Conservation (phyloP, 2,329 filamentous ascomycete species). For the Penicillium sumatraense region DNA sequence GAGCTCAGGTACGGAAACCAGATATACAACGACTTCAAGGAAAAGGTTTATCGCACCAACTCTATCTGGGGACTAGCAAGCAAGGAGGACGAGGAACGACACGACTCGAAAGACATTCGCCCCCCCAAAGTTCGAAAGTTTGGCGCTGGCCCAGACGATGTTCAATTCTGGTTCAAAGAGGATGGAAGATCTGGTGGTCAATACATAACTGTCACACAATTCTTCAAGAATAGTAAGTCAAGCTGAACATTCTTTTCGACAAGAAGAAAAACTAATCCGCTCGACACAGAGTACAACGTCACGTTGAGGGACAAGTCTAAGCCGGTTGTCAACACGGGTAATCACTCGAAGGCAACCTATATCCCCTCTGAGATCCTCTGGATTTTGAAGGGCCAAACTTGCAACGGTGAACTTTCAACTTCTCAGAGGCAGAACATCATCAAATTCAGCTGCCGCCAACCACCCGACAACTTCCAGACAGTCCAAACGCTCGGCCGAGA, state of each 20-base stretch:
- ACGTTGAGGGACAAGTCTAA: slow-evolving; percentile 36
- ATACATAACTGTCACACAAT: slow-evolving; percentile 26
- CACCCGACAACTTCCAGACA: slow-evolving; percentile 66
- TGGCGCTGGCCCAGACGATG: slow-evolving; percentile 13
- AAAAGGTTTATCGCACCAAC: neutral
- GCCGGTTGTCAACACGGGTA: slow-evolving; percentile 70
- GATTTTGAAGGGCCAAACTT: slow-evolving; percentile 65
- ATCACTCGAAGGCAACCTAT: slow-evolving; percentile 59
- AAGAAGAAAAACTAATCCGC: neutral
- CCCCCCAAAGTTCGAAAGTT: neutral
- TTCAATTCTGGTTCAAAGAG: slow-evolving; percentile 15
- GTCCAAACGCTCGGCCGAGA: slow-evolving; percentile 47
- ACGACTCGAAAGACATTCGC: neutral
- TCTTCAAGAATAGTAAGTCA: slow-evolving; percentile 25
- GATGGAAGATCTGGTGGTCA: slow-evolving; percentile 3
- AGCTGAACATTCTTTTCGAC: neutral
- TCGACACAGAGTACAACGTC: slow-evolving; percentile 41
- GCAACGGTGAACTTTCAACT: slow-evolving; percentile 60
- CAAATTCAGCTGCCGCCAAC: slow-evolving; percentile 68
- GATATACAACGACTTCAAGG: neutral
- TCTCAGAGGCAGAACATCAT: slow-evolving; percentile 70
- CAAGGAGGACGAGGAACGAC: slow-evolving; percentile 10
- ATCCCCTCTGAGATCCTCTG: slow-evolving; percentile 67
- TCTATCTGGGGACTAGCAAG: slow-evolving; percentile 17
- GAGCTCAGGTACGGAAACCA: slow-evolving; percentile 10